These are phyloP conservation scores for Globisporangium recalcitrans DNA, from an alignment of 352 stramenopile species.

Conservation along the genomic window DNA sequence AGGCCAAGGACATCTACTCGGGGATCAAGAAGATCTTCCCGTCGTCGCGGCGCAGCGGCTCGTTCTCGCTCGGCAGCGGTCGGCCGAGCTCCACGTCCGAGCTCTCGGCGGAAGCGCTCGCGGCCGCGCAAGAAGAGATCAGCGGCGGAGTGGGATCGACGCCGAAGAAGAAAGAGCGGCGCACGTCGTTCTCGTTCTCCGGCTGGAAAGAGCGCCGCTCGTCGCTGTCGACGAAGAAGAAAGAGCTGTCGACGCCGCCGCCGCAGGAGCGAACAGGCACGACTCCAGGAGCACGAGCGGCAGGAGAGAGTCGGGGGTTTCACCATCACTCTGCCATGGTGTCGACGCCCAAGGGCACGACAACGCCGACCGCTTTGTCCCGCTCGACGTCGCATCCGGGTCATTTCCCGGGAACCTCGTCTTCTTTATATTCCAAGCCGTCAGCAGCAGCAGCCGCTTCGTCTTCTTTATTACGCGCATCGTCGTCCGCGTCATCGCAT, in stretches of 20 bases:
- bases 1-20: slow-evolving; percentile 75
- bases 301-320: neutral
- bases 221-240: slow-evolving; percentile 24
- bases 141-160: neutral
- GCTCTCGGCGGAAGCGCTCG: slow-evolving; percentile 33
- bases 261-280: neutral
- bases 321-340: neutral
- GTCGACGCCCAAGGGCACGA: slow-evolving; percentile 11
- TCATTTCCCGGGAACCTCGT: slow-evolving; percentile 1
- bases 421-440: neutral
- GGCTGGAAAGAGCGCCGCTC: slow-evolving; percentile 38
- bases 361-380: slow-evolving; percentile 12
- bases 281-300: neutral
- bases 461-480: slow-evolving; percentile 4
- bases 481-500: neutral
- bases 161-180: slow-evolving; percentile 41
- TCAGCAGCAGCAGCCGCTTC: neutral
- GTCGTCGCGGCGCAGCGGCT: slow-evolving; percentile 37
- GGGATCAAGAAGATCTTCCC: slow-evolving; percentile 80
- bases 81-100: slow-evolving; percentile 21
- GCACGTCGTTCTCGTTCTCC: slow-evolving; percentile 50
- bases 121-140: slow-evolving; percentile 20
- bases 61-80: slow-evolving; percentile 36
- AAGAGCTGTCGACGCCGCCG: slow-evolving; percentile 9
- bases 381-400: slow-evolving; percentile 15